Evolutionary conservation across 495 filamentous ascomycete species (phyloP), one percentile per base, ranked within the genome.

Genomic region (Hypoxylon lenormandii): DNA sequence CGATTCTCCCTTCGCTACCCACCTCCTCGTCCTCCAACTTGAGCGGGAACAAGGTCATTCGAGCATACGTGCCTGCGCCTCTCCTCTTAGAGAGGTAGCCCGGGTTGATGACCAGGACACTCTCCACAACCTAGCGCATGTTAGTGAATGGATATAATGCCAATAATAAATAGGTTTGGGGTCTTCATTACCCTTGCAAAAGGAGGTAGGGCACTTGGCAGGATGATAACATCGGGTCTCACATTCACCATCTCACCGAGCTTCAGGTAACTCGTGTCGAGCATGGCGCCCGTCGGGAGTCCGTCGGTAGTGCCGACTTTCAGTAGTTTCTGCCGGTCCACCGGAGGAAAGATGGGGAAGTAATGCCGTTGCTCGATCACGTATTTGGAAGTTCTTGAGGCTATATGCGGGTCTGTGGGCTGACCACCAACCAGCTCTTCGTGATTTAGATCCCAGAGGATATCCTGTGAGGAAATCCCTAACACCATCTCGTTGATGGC

Each of bases 351-450:
- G 11, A 98, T 74, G 11, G 95, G 95, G 73, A 91, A 92, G 77
- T 91, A 97, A 78, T 94, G 92, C 2, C 92, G 83, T 78, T 98
- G 95, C 74, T 94, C 89, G 57, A 98, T 85, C 26, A 98, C 76
- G 69, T 92, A 88, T 43, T 87, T 85, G 3, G 89, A 84, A 15
- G 91, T 74, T 23, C 95, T 77, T 4, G 88, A 87, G 37, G 96
- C 81, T 18, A 91, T 51, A 64, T 88, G 86, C 2, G 80, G 76
- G 42, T 89, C 84, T 6, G 76, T 74, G 0, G 84, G 84, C 37
- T 84, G 84, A 12, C 77, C 74, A 16, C 78, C 77, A 5, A 87
- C 80, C 8, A 92, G 85, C 77, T 97, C 93, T 70, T 93, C 87
- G n/a, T 84, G 81, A 7, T 89, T 82, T 16, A 98, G 79, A 72